Evolutionary conservation across 2,329 filamentous ascomycete species (phyloP).

Genomic region (Herpotrichia juniperi): DNA sequence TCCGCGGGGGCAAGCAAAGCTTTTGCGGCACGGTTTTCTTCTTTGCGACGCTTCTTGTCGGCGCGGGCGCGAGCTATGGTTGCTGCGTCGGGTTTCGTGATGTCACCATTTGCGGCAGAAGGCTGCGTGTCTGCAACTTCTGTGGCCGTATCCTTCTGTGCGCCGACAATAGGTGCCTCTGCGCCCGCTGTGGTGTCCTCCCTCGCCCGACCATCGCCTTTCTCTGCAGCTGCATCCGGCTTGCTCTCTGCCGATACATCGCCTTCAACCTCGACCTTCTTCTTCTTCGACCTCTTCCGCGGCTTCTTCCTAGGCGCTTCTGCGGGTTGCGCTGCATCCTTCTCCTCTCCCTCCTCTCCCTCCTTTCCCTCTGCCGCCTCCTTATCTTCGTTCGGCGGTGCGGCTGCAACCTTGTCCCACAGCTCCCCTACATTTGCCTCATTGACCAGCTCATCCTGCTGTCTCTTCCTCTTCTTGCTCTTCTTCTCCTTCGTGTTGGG

Average conservation of each 20-base stretch:
- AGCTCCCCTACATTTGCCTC: conserved; percentile 64
- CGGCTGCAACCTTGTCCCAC: conserved; percentile 48
- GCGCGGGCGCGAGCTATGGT: conserved; percentile 22
- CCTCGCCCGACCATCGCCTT: conserved; percentile 28
- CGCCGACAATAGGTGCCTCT: conserved; percentile 13
- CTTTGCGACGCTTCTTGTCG: conserved; percentile 44
- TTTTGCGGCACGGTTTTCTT: conserved; percentile 32
- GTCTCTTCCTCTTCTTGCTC: conserved; percentile 59
- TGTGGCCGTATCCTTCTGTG: neutral
- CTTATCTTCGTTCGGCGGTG: conserved; percentile 53
- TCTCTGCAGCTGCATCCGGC: conserved; percentile 24
- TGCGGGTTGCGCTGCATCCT: conserved; percentile 40
- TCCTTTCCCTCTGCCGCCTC: neutral
- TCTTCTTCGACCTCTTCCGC: neutral
- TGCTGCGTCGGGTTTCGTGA: conserved; percentile 9
- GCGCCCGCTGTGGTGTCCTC: conserved; percentile 4
- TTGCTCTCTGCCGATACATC: conserved; percentile 30
- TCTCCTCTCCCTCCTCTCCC: conserved; percentile 57
- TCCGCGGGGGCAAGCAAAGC: conserved; percentile 7
- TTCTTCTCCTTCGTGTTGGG: conserved; percentile 47
- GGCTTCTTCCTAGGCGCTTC: conserved; percentile 18
- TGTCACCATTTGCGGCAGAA: conserved; percentile 6
- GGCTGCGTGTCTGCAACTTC: conserved; percentile 24
- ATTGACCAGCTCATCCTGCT: conserved; percentile 80
- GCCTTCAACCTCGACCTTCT: conserved; percentile 7